Percentiles rank a stretch among this genome's conserved stretches.
Evolutionary conservation across 805 yeast genomes (phyloP).

Genomic region (Brettanomyces nanus): DNA sequence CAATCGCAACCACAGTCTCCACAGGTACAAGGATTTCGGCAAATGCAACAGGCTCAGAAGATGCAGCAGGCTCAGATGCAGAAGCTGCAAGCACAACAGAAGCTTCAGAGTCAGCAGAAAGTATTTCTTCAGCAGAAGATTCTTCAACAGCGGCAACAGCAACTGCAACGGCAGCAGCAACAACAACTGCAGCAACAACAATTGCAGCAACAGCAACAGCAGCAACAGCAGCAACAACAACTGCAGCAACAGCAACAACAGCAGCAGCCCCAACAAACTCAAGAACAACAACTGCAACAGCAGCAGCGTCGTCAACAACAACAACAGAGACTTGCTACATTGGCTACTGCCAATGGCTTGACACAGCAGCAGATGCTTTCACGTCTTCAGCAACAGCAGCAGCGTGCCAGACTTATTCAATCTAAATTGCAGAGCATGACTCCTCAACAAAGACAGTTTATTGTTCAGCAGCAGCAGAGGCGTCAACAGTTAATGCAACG

Average conservation of each 20-base stretch:
- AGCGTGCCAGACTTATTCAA: conserved; percentile 3
- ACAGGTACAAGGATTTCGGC: too few species aligned
- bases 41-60: not conserved
- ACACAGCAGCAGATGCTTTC: conserved; percentile 4
- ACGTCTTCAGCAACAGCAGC: conserved; percentile 7
- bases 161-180: conserved; percentile 1
- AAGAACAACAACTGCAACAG: conserved; percentile 6
- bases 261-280: conserved; percentile 5
- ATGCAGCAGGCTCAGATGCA: conserved; percentile 1
- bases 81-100: not conserved
- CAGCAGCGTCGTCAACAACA: conserved; percentile 5
- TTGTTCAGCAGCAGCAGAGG: conserved; percentile 17
- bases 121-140: not conserved
- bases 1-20: too few species aligned
- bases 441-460: conserved; percentile 14
- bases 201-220: conserved; percentile 2
- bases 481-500: conserved; percentile 18
- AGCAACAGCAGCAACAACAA: conserved; percentile 1
- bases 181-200: not conserved
- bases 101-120: conserved; percentile 4
- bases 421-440: conserved; percentile 7
- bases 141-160: not conserved
- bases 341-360: conserved; percentile 5
- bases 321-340: conserved; percentile 1
- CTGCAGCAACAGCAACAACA: conserved; percentile 8